Evolutionary conservation across 1,284 basidiomycete species (phyloP).

Genomic region (Trametes sp.): DNA sequence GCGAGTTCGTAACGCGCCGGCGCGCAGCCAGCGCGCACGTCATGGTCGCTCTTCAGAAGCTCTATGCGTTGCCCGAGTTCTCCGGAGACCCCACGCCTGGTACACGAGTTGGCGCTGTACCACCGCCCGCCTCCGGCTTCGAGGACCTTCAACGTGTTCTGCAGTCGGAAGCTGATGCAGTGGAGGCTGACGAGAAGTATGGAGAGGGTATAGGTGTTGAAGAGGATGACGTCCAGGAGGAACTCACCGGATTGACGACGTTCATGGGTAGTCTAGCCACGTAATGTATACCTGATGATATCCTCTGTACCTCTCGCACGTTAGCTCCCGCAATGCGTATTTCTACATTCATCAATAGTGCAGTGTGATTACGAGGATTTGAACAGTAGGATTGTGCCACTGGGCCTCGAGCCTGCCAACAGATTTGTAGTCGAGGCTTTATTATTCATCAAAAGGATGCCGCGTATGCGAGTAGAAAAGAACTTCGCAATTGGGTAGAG

Average conservation of each 20-base stretch:
- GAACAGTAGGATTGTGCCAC: no score
- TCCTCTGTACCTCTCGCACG: no score
- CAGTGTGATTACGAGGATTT: no score
- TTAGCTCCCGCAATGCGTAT: no score
- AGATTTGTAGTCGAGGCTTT: no score
- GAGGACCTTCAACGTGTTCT: neutral
- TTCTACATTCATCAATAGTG: no score
- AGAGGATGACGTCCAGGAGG: conserved; percentile 13
- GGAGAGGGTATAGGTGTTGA: neutral
- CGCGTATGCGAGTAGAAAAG: no score
- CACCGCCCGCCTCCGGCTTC: neutral
- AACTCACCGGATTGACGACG: neutral
- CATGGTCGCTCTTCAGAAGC: conserved; percentile 5
- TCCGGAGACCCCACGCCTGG: conserved; percentile 10
- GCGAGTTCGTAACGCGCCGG: conserved; percentile 5
- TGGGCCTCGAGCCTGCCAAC: no score
- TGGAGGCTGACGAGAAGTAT: neutral
- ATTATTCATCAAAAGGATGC: no score
- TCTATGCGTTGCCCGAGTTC: conserved; percentile 14
- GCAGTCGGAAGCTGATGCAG: neutral
- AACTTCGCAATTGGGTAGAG: no score
- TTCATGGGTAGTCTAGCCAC: conserved; percentile 4
- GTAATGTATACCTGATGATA: no score
- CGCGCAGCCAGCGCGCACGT: conserved; percentile 7
- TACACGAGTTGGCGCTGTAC: neutral